Conservation (phyloP, 768 basidiomycete species). For the Tulasnella sp. region DNA sequence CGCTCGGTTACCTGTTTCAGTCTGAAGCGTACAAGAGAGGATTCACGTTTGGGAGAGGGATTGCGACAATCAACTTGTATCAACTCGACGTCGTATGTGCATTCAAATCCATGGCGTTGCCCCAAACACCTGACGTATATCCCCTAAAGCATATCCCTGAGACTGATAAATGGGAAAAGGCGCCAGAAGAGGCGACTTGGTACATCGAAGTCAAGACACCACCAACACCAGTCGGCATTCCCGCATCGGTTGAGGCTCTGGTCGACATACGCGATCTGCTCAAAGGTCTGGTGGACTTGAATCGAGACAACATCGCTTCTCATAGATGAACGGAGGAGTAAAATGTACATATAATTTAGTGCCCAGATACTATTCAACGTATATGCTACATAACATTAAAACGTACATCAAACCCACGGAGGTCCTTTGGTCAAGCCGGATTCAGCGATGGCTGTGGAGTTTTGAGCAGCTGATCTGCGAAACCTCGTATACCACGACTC, state of each 20-base stretch:
- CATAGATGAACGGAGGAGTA: background rate
- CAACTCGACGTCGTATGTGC: conserved; percentile 64
- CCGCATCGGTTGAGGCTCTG: conserved; percentile 50
- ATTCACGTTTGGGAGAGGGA: conserved; percentile 60
- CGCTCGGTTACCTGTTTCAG: conserved; percentile 57
- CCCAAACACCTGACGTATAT: background rate
- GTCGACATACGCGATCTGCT: conserved; percentile 72
- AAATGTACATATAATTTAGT: conserved; percentile 14
- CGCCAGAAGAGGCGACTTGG: conserved; percentile 73
- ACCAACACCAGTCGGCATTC: conserved; percentile 52
- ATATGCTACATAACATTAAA: conserved; percentile 24
- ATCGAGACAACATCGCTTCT: conserved; percentile 27
- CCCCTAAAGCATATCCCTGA: conserved; percentile 51
- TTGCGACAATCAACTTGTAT: conserved; percentile 67
- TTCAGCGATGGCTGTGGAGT: background rate
- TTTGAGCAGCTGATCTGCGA: background rate
- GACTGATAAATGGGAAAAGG: conserved; percentile 63
- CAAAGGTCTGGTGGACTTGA: conserved; percentile 72
- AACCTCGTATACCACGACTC: background rate
- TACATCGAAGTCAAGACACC: conserved; percentile 78
- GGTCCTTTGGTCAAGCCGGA: background rate
- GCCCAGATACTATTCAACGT: conserved; percentile 24
- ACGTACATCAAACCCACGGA: background rate
- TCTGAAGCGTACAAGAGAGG: conserved; percentile 64
- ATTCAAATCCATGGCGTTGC: background rate